These are phyloP conservation scores for Trypanosoma caninum DNA, from an alignment of 208 protist species.

Conservation along the genomic window DNA sequence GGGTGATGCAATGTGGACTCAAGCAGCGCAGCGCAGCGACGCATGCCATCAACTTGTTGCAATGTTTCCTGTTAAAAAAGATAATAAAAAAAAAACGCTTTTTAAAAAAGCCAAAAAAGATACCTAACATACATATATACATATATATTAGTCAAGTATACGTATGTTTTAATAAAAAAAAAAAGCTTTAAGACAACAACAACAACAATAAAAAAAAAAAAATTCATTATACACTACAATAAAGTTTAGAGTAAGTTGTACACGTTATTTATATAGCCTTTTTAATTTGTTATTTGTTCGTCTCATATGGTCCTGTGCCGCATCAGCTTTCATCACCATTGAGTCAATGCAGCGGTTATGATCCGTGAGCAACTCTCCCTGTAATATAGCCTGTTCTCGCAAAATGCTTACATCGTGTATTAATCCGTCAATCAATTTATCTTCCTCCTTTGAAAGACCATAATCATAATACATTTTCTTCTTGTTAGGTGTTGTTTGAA, in stretches of 20 bases:
- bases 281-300: constrained; percentile 12
- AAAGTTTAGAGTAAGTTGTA: constrained; percentile 10
- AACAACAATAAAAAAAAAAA: too few species aligned
- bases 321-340: constrained; percentile 6
- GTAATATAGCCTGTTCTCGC: constrained; percentile 7
- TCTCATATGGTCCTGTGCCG: neutral
- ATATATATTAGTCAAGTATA: too few species aligned
- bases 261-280: constrained; percentile 6
- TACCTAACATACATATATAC: too few species aligned
- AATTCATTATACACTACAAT: too few species aligned
- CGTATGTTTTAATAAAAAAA: too few species aligned
- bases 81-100: too few species aligned
- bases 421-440: constrained; percentile 18
- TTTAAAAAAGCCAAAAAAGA: too few species aligned
- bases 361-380: constrained; percentile 8
- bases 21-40: neutral
- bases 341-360: constrained; percentile 14
- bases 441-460: constrained; percentile 14
- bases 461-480: neutral
- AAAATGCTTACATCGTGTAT: constrained; percentile 10
- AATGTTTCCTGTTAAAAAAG: too few species aligned
- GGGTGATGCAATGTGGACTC: neutral
- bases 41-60: neutral
- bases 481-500: neutral
- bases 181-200: too few species aligned